Percentiles rank a stretch among this genome's conserved stretches.
These are phyloP conservation scores for Globisporangium apiculatum DNA, from an alignment of 352 stramenopile genomes.

Conservation along the genomic window DNA sequence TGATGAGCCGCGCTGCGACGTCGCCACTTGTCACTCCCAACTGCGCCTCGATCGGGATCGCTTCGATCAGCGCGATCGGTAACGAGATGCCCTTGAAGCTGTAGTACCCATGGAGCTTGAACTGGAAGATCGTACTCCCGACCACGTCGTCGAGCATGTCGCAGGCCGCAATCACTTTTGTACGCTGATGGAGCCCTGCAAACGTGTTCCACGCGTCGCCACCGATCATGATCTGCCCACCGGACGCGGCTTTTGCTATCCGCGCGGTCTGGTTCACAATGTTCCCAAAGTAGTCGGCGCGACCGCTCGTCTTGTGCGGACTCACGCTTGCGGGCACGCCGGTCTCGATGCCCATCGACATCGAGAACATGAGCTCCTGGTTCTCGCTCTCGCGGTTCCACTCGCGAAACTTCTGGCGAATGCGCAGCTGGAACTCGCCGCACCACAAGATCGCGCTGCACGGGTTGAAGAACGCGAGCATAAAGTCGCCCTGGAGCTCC, in stretches of 20 bases:
- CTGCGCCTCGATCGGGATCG: constrained; percentile 64
- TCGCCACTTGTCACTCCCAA: constrained; percentile 34
- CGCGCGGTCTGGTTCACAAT: constrained; percentile 86
- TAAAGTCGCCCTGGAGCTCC: constrained; percentile 85
- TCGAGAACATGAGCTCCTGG: constrained; percentile 78
- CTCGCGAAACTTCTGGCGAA: constrained; percentile 67
- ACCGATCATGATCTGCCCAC: constrained; percentile 77
- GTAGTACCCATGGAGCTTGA: constrained; percentile 80
- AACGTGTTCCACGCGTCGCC: constrained; percentile 75
- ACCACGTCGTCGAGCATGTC: constrained; percentile 39
- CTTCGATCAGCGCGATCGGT: constrained; percentile 74
- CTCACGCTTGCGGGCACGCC: constrained; percentile 78
- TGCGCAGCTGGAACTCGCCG: constrained; percentile 76
- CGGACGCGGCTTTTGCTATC: constrained; percentile 78
- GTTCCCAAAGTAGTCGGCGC: constrained; percentile 86
- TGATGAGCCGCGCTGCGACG: constrained; percentile 24
- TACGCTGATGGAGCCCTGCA: constrained; percentile 25
- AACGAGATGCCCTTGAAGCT: constrained; percentile 83
- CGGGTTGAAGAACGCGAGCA: constrained; percentile 86
- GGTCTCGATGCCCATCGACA: constrained; percentile 85
- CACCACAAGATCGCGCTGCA: constrained; percentile 78
- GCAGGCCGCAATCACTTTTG: constrained; percentile 24
- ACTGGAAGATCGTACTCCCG: constrained; percentile 67
- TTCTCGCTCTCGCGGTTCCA: constrained; percentile 72
- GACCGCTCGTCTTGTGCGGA: constrained; percentile 83